A percentile compares a stretch with the other conserved stretches of the same genome.
Conservation (phyloP, 2,329 filamentous ascomycete genomes). For the Fusarium stilboides region DNA sequence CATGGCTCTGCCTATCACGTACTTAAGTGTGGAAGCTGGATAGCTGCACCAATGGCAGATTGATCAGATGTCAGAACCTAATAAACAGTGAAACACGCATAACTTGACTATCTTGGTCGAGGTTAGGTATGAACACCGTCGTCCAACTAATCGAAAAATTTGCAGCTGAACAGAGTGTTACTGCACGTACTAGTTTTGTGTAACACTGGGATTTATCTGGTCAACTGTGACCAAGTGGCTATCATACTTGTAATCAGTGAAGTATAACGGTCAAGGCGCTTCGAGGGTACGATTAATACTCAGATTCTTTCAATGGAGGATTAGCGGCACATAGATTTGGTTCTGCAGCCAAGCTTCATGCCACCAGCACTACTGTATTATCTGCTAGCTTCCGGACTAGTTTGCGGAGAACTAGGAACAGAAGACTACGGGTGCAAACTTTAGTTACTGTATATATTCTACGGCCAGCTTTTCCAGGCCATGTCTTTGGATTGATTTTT, state of each 20-base stretch:
- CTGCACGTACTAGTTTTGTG: background rate
- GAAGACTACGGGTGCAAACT: conserved; percentile 3
- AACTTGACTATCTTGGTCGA: background rate
- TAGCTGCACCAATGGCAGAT: conserved; percentile 3
- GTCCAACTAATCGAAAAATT: background rate
- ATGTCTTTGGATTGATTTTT: conserved; percentile 8
- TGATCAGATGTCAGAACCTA: background rate
- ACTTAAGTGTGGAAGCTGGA: background rate
- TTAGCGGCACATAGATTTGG: background rate
- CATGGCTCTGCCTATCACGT: background rate
- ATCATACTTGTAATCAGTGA: background rate
- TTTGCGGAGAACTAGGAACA: conserved; percentile 12
- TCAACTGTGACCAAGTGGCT: background rate
- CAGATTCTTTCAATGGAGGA: conserved; percentile 2
- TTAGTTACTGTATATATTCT: conserved; percentile 17
- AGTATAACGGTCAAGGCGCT: background rate
- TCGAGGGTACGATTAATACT: background rate
- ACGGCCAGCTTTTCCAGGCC: conserved; percentile 3
- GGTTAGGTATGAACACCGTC: background rate
- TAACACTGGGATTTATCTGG: background rate
- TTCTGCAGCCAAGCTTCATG: conserved; percentile 11
- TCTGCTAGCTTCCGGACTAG: conserved; percentile 21
- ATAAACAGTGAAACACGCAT: conserved; percentile 1
- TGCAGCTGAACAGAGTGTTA: background rate
- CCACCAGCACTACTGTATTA: background rate